Evolutionary conservation across 1,284 basidiomycete species (phyloP), one percentile per base, ranked within the genome.

Genomic region (Trichosporon sp.): DNA sequence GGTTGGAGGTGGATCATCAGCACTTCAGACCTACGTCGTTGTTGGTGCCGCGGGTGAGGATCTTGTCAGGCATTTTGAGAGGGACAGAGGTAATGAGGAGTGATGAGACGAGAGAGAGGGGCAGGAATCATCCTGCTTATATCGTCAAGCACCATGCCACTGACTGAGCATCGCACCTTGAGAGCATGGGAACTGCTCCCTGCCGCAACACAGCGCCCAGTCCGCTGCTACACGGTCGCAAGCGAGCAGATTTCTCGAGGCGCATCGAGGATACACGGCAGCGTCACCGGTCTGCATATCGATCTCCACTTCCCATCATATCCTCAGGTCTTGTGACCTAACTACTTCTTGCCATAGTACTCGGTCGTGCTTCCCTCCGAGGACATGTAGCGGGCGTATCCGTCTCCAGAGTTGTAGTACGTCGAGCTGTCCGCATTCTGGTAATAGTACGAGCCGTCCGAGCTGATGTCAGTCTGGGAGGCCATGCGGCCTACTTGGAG

Each of bases 401-500:
- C 89, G 6, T 19, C 69, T 0, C 87, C 88, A 51, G 56, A 84
- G 78, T 89, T 86, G 76, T 89, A 86, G 76, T 90, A 90, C 2
- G 84, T 89, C 0, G 88, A 89, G 0, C 88, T 88, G 68, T 90
- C 84, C 40, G 88, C 84, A 83, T 90, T 90, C 70, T 74, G 76
- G 80, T 90, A 90, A 74, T 89, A 89, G 81, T 89, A 90, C 71
- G 86, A 87, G 2, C 87, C 88, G 70, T 89, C 74, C 32, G 14
- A 66, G 68, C 76, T 77, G 74, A 71, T 2, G 48, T 16, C 65
- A 19, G 31, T 8, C 5, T 4, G 32, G 26, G 26, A 6, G 35
- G n/a, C 59, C 83, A 2, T 73, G 87, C 87, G 7, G 12, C 21
- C 37, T 74, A 80, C 73, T 89, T 90, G 8, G 88, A 89, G 73